These are phyloP conservation scores for Penicillium antarcticum DNA, from an alignment of 495 filamentous ascomycete species.

Conservation along the genomic window DNA sequence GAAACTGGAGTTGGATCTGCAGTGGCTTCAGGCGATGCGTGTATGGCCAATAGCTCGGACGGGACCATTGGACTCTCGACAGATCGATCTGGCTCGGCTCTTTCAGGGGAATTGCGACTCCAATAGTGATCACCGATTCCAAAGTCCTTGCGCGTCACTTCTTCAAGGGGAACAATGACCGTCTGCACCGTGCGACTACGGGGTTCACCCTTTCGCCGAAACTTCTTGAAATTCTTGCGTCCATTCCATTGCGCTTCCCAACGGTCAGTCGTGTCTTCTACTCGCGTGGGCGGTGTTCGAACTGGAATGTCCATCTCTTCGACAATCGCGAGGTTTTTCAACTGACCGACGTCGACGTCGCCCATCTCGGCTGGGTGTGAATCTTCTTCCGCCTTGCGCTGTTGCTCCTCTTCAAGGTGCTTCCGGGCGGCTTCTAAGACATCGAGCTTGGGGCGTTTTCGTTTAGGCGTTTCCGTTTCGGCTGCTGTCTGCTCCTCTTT, in stretches of 20 bases:
- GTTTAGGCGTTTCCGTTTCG: conserved; percentile 28
- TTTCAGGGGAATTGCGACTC: conserved; percentile 39
- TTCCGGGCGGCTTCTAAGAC: conserved; percentile 66
- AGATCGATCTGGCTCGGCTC: conserved; percentile 19
- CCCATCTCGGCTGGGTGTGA: conserved; percentile 47
- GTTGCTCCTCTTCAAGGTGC: conserved; percentile 51
- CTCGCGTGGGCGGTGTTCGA: conserved; percentile 10
- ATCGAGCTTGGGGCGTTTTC: conserved; percentile 59
- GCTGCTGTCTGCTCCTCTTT: conserved; percentile 6
- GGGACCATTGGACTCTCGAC: background rate
- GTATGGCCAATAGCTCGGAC: conserved; percentile 10
- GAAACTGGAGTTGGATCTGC: conserved; percentile 14
- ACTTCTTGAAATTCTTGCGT: conserved; percentile 94
- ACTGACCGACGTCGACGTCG: conserved; percentile 63
- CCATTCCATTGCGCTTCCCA: conserved; percentile 96
- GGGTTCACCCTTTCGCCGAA: conserved; percentile 59
- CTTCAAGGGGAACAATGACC: conserved; percentile 76
- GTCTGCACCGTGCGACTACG: conserved; percentile 44
- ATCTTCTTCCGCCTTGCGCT: conserved; percentile 40
- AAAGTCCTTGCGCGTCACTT: conserved; percentile 72
- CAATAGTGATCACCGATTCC: conserved; percentile 86
- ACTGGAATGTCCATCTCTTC: conserved; percentile 70
- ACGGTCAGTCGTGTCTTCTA: conserved; percentile 53
- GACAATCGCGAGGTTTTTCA: conserved; percentile 73
- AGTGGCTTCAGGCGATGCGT: conserved; percentile 8